phyloP scores from a whole-genome alignment of 352 stramenopile genomes.

The Globisporangium nodosum region DNA sequence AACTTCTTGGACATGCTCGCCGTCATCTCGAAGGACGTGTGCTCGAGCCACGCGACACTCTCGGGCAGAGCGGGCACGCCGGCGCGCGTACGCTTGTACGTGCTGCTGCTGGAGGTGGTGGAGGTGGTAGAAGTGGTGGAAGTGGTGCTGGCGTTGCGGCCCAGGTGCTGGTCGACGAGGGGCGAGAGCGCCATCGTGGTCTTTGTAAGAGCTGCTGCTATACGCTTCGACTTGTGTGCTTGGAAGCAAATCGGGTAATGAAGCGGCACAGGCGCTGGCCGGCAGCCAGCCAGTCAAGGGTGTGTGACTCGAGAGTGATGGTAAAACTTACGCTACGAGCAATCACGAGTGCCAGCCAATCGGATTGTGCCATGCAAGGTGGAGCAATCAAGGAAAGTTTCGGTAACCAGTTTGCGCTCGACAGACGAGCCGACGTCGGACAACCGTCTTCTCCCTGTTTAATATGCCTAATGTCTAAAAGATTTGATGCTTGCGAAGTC shows the following conservation, averaged over 20 bases:
- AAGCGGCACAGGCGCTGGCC: no score
- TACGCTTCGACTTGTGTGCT: no score
- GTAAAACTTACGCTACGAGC: neutral
- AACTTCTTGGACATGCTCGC: neutral
- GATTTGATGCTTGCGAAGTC: no score
- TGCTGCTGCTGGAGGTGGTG: neutral
- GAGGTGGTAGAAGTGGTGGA: neutral
- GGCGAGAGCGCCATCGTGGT: neutral
- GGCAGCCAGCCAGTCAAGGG: neutral
- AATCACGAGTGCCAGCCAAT: neutral
- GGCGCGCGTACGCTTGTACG: conserved; percentile 1
- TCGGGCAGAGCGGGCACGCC: neutral
- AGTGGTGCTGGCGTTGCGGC: neutral
- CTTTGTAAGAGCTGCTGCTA: no score
- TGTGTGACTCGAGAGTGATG: conserved; percentile 1
- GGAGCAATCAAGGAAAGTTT: neutral
- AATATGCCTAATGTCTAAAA: no score
- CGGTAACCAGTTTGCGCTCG: no score
- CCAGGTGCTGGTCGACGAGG: neutral
- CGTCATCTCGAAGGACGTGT: conserved; percentile 8
- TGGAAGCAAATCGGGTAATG: no score
- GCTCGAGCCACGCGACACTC: conserved; percentile 9
- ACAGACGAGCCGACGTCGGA: no score
- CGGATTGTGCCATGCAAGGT: conserved; percentile 1
- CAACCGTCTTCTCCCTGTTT: no score